Base-by-base conservation (phyloP, 1,284 basidiomycete species). In the Sporisorium reilianum region DNA sequence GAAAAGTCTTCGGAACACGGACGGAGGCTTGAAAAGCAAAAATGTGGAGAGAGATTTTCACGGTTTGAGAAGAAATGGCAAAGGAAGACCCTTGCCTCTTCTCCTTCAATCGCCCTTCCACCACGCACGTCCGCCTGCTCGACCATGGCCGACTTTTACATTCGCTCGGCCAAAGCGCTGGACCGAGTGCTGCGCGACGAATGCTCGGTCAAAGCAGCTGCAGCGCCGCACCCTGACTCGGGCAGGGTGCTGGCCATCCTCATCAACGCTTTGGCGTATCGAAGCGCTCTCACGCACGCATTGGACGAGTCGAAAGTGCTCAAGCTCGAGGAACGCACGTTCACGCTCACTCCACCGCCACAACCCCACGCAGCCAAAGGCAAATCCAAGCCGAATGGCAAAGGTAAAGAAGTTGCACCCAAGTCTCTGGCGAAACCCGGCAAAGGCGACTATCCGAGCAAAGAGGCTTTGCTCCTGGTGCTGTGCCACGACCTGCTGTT, bases 401-500 rank as follows among this genome's bases (percentile, higher is more conserved):
- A 44, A 23, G 22, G 23, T 14, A 58, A 46, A 40, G 40, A 32
- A 16, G 14, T 16, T 7, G 0, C 18, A n/a, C 3, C 26, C 28
- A 48, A 48, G n/a, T 25, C 26, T 5, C 12, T 34, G 36, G 26
- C 22, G 41, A 63, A 38, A 18, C 7, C 9, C 16, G 10, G n/a
- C 20, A 53, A 54, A 12, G 12, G 23, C 40, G 52, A 55, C 22
- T 52, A 55, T 22, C 62, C 65, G 10, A 58, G 54, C 26, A 64
- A 59, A 41, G 62, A 68, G 32, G 71, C 78, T 11, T 51, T 84
- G 10, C 53, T 80, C n/a, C 68, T 83, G 5, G 75, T 84, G 2
- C 70, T 84, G 1, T 44, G 68, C 6, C 79, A 84, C 50, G 83
- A 84, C 48, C 69, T 84, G 0, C 49, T 84, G 2, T 77, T 83